phyloP scores from a whole-genome alignment of 2,329 filamentous ascomycete genomes.

The Colletotrichum lindemuthianum region DNA sequence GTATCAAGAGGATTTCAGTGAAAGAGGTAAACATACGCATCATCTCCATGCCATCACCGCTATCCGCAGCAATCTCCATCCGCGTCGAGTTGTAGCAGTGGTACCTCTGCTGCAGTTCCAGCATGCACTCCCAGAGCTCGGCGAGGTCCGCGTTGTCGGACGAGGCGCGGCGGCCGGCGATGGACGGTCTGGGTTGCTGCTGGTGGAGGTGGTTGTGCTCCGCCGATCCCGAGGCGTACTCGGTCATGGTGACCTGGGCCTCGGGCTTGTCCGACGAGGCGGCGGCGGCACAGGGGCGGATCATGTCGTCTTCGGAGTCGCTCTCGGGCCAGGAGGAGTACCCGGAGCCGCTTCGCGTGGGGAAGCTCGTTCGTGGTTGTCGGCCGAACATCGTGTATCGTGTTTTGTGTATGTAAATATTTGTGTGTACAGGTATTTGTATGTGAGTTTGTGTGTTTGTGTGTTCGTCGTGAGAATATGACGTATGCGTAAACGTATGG shows the following conservation, averaged over 20 bases:
- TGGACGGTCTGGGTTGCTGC: conserved; percentile 6
- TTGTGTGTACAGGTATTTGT: neutral
- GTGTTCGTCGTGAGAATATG: no score
- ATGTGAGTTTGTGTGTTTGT: neutral
- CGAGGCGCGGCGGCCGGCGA: conserved; percentile 30
- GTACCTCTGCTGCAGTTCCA: conserved; percentile 36
- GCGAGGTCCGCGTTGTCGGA: conserved; percentile 29
- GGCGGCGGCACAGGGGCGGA: conserved; percentile 28
- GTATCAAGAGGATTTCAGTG: neutral
- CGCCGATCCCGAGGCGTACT: conserved; percentile 18
- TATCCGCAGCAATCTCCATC: conserved; percentile 37
- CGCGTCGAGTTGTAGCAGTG: conserved; percentile 38
- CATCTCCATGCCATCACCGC: conserved; percentile 33
- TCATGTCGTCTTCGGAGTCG: conserved; percentile 36
- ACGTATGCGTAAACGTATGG: no score
- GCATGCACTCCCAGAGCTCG: conserved; percentile 36
- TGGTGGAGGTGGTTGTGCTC: conserved; percentile 4
- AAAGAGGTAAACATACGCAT: conserved; percentile 26
- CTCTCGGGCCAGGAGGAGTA: conserved; percentile 32
- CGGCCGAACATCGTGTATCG: conserved; percentile 30
- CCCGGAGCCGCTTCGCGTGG: conserved; percentile 30
- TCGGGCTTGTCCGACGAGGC: conserved; percentile 29
- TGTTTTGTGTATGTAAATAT: neutral
- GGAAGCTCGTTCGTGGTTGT: conserved; percentile 15
- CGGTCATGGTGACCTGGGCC: conserved; percentile 30